phyloP scores from a whole-genome alignment of 495 filamentous ascomycete species.

The Beverwykella pulmonaria region DNA sequence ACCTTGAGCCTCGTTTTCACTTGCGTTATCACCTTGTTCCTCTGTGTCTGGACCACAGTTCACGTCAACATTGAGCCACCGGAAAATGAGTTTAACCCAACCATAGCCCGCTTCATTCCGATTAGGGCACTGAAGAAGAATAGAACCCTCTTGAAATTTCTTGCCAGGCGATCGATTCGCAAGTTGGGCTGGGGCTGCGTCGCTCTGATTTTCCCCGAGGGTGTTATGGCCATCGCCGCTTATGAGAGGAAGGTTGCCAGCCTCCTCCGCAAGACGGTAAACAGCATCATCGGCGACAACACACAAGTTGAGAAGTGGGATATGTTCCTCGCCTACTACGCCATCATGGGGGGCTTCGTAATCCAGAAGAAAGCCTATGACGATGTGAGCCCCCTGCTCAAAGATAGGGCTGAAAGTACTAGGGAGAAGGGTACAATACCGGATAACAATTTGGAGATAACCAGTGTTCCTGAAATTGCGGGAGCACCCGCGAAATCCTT shows the following conservation, averaged over 20 bases:
- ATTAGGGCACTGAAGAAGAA: neutral
- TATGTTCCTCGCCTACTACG: constrained; percentile 10
- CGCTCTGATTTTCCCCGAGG: neutral
- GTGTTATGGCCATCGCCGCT: constrained; percentile 3
- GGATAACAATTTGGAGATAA: neutral
- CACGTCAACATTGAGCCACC: constrained; percentile 15
- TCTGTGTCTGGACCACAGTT: constrained; percentile 16
- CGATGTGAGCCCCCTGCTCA: neutral
- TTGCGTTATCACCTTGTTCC: constrained; percentile 11
- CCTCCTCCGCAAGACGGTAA: neutral
- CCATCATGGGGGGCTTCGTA: constrained; percentile 19
- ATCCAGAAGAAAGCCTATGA: neutral
- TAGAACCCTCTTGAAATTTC: neutral
- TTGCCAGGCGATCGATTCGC: neutral
- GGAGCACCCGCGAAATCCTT: neutral
- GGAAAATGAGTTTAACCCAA: constrained; percentile 5
- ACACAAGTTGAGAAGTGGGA: constrained; percentile 8
- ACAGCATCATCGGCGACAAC: neutral
- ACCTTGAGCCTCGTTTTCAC: constrained; percentile 10
- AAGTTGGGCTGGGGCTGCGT: constrained; percentile 1
- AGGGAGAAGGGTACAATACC: neutral
- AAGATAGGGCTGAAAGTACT: neutral
- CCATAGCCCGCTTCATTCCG: constrained; percentile 9
- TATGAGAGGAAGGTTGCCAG: constrained; percentile 3
- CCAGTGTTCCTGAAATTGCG: neutral